A percentile compares a stretch with the other conserved stretches of the same genome.
Conservation (phyloP, 1,284 basidiomycete genomes). For the Kalmanozyma brasiliensis region DNA sequence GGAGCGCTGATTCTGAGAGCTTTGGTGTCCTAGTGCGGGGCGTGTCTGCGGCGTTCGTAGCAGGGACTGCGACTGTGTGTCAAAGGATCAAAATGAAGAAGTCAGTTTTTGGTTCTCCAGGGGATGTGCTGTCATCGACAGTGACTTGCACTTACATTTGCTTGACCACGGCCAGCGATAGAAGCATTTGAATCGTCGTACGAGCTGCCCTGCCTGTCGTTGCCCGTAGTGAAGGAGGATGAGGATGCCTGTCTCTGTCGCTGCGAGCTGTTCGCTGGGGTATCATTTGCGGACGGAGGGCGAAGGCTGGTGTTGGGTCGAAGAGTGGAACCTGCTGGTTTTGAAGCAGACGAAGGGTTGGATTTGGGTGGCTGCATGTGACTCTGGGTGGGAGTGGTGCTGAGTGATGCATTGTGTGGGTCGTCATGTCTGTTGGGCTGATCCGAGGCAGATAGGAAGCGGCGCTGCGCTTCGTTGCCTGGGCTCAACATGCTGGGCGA, state of each 20-base stretch:
- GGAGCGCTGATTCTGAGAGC: conserved; percentile 42
- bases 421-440: conserved; percentile 20
- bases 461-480: conserved; percentile 41
- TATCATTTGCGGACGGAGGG: conserved; percentile 28
- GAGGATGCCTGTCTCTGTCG: conserved; percentile 27
- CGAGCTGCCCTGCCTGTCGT: conserved; percentile 18
- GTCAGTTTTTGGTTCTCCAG: too few species aligned
- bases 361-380: conserved; percentile 32
- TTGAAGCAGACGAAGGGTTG: conserved; percentile 33
- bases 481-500: conserved; percentile 13
- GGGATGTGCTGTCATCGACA: too few species aligned
- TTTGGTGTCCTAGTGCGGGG: conserved; percentile 28
- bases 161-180: conserved; percentile 38
- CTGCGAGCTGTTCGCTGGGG: conserved; percentile 8
- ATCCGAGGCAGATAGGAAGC: conserved; percentile 7
- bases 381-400: conserved; percentile 53
- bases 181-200: conserved; percentile 28
- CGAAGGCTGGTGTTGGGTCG: conserved; percentile 25
- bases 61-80: neutral
- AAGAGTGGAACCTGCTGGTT: conserved; percentile 20
- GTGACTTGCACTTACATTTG: conserved; percentile 30
- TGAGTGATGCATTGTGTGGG: conserved; percentile 41
- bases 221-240: conserved; percentile 21
- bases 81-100: too few species aligned
- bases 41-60: conserved; percentile 31